Base-by-base conservation (phyloP, 495 filamentous ascomycete species). In the Penicillium manginii region DNA sequence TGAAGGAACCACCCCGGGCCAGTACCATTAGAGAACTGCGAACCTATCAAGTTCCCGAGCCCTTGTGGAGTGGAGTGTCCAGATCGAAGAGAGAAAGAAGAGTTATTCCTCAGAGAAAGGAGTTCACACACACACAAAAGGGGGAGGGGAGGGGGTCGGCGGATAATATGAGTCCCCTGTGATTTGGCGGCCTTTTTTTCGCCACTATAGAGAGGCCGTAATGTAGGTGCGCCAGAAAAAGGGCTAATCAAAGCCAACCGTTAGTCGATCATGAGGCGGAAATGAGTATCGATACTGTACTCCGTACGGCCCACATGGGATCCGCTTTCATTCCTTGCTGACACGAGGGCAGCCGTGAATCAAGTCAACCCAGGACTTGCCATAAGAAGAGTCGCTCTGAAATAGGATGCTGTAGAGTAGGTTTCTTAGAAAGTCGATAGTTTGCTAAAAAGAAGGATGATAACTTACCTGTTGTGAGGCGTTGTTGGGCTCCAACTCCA, bases 121-220 rank as follows among this genome's bases (percentile, higher is more conserved):
- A 47, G 45, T 47, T 47, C 45, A 29, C 26, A n/a, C 42, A 26
- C 22, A 21, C n/a, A n/a, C n/a, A 22, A 47, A 47, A 12, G 45
- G 45, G 45, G 45, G 14, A 2, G 40, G 40, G 40, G 15, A 5
- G 45, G 45, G 19, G 45, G 15, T 4, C 12, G 40, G 40, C 46
- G 52, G 55, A 63, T 63, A 57, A 55, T 65, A 61, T 58, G 48
- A 61, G 54, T 55, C 50, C 53, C 52, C 51, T 46, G 58, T 65
- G 53, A 58, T 65, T 68, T 63, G 62, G 47, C 52, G 46, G 57
- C 37, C 43, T 54, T 57, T 53, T 63, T 65, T 61, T 59, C 33
- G 65, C 65, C 65, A 65, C 62, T 67, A 61, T 60, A 43, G 35
- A 58, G 52, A 57, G 54, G 53, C 14, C 26, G 50, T 14, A 56